Base-by-base conservation (phyloP, 2,329 filamentous ascomycete species). In the Sporothrix curviconia region DNA sequence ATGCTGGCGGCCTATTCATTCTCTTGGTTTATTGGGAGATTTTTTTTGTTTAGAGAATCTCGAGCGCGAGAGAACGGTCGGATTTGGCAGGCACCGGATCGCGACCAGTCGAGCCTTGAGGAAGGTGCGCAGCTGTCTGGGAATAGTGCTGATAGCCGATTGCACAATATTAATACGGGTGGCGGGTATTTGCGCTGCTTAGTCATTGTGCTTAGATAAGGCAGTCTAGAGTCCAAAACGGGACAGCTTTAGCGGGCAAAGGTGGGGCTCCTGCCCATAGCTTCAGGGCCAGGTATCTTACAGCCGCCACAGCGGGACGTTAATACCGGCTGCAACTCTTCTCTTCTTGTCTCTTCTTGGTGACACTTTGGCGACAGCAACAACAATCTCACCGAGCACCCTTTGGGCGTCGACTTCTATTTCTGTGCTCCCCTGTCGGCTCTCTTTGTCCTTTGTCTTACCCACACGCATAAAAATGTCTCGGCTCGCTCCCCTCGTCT, bases 401-500 rank as follows among this genome's bases (percentile, higher is more conserved):
- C n/a, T n/a, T n/a, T n/a, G n/a, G n/a, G n/a, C n/a, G n/a, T n/a
- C n/a, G n/a, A n/a, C n/a, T n/a, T n/a, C n/a, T n/a, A n/a, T n/a
- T 7, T 22, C 25, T 6, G 4, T 19, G 19, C 11, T 14, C 22
- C 24, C 15, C 42, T 4, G 19, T 28, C 12, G 14, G 19, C 11
- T n/a, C 28, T 7, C 43, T 17, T 46, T 24, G n/a, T 24, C 7
- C 7, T 30, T 28, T n/a, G 6, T 12, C 19, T 36, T 51, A 2
- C 7, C 12, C 34, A 9, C 22, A 12, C 24, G 24, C 39, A n/a
- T 24, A 6, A 55, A 30, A 24, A 61, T 59, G 58, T 60, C 58
- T 11, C 47, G 56, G 22, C 52, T 39, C 11, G 39, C 73, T 15
- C 83, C 84, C 14, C 76, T 94, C 56, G 79, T 94, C 19, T 85